Base-by-base conservation (phyloP, 2,329 filamentous ascomycete genomes). In the Didymella arachidicola region DNA sequence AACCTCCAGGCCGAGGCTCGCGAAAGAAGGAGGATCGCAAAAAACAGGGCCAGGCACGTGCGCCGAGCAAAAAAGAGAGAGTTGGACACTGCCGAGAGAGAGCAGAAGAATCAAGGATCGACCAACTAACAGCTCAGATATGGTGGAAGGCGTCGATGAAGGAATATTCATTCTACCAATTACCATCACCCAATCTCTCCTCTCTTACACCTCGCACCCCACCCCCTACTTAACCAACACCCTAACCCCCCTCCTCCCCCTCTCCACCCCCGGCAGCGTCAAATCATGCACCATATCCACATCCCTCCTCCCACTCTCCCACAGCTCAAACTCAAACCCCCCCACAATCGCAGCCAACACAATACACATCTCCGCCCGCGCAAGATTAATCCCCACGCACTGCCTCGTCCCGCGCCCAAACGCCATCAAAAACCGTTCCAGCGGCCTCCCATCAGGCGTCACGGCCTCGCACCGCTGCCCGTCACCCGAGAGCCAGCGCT, bases 401-500 rank as follows among this genome's bases (percentile, higher is more conserved):
- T 45, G 53, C 2, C 64, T 30, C 7, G 55, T n/a, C 1, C 65
- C 65, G 6, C 29, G 22, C 5, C 63, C 59, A 42, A 69, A 69
- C 4, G 43, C 6, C 29, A 53, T 53, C 3, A 69, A 38, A 36
- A 63, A 69, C 3, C 58, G 43, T 1, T 42, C 49, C 12, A 69
- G 41, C 8, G 55, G 53, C 5, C 54, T 51, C 5, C 58, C 62
- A 16, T 51, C 45, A 0, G 52, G 44, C 18, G 36, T 39, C 18
- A 1, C 10, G 8, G 16, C n/a, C 3, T 11, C 36, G 7, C 22
- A 22, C 22, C 22, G 22, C 22, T 22, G 22, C 22, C 22, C 22
- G 22, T 22, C 22, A 22, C 3, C 22, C 22, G 22, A 46, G 7
- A 74, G 51, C 73, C 72, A 78, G 16, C 75, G 62, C 56, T 76